Evolutionary conservation across 1,284 basidiomycete genomes (phyloP), one percentile per base, ranked within the genome.

Genomic region (Athelia sp.): DNA sequence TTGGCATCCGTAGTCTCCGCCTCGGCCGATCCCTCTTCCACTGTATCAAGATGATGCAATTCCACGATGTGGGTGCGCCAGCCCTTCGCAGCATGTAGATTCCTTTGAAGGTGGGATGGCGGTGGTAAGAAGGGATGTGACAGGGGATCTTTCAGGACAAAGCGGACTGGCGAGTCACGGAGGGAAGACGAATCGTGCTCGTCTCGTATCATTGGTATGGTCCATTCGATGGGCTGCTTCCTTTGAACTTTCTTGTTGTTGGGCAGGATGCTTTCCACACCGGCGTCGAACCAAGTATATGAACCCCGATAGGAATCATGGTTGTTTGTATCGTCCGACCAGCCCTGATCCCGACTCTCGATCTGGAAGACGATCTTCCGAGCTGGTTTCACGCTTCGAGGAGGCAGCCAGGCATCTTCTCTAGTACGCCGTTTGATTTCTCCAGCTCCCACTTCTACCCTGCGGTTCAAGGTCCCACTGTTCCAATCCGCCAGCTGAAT

Each of bases 271-370:
- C 29, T 42, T 26, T 52, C 40, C 31, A 52, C 26, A n/a, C 29
- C 15, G 21, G 40, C 48, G n/a, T 53, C 52, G 26, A 52, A 54
- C 51, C 52, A 54, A 14, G 52, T 49, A 43, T 38, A 52, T 29
- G 47, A 43, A 1, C 42, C 38, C 10, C 38, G 15, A 17, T 50
- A 47, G 4, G 42, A 32, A 19, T 42, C 46, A 31, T 22, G 17
- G 15, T 34, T 18, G 19, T 17, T 4, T 17, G 31, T 11, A 13
- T 34, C 22, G 15, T 15, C 13, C 14, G 2, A 9, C 47, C 40
- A 43, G 18, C 52, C 43, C 24, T 29, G 23, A 34, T 46, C 23
- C 14, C 44, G 22, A 31, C 52, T 45, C 21, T 34, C 43, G 17
- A 52, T 18, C 34, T 50, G 38, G 29, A 54, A 54, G 36, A 45